Evolutionary conservation across 176 grass and related monocot species (phyloP), one percentile per base, ranked within the genome.

Genomic region (Cenchrus fungigraminus): DNA sequence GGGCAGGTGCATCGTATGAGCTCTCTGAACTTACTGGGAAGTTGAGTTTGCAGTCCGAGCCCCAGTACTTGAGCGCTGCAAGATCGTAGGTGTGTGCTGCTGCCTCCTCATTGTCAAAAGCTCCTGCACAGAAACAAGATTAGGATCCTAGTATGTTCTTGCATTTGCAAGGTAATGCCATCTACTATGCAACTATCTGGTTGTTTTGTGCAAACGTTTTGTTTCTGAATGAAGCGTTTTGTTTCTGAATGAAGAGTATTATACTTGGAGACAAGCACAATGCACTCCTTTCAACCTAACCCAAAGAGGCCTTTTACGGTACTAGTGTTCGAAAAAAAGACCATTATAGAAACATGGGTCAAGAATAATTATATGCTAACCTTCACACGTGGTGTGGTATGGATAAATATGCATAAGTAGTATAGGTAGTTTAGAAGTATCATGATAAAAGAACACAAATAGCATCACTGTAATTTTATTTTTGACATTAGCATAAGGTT

Each of bases 61-160:
- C 93, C 95, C 93, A 93, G 62, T 82, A 91, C 76, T 95, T 98
- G 50, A 98, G 89, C 45, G 95, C 93, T 29, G 93, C 95, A 50
- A 95, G 93, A 82, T 98, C 95, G 65, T 95, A 95, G 15, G 89
- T 78, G 14, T 71, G 87, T 53, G 95, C 95, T 63, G 95, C 95
- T 17, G 81, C 80, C 80, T 87, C 90, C 77, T 98, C 93, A 1
- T 17, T 87, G 60, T 81, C 85, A 51, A 90, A 95, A 58, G 83
- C 86, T 73, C 95, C 93, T 95, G 74, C 32, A 0, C 28, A 32
- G 10, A 77, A 76, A 80, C 28, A 43, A 50, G 44, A 50, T 63
- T 42, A 42, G 20, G n/a, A 51, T 14, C 4, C 55, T 71, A 63
- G 72, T 7, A n/a, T 47, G 8, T 37, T 77, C 0, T 60, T 16